Base-by-base conservation (phyloP, 768 basidiomycete species). In the Exidia glandulosa region DNA sequence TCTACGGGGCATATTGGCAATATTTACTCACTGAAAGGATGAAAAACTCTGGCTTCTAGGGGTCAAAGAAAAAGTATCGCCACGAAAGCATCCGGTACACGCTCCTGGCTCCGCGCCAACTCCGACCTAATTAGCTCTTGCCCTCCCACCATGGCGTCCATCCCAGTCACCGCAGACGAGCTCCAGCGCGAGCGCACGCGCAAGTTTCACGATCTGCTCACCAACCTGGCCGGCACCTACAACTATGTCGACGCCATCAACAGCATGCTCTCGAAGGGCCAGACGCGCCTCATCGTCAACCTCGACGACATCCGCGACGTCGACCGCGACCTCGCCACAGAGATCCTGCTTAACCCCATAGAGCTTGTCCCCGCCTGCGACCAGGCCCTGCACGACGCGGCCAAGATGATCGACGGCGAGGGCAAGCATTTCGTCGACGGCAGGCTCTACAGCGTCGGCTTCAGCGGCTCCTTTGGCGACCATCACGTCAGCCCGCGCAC, bases 401-500 rank as follows among this genome's bases (percentile, higher is more conserved):
- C 94, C 57, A 76, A 87, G 66, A 83, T 82, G 65, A 48, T 64
- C 3, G 84, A 87, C 66, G 89, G 93, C 67, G 73, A 79, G 16
- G 81, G 87, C 52, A 94, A 94, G 74, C 86, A 94, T 73, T 83
- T 87, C 52, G 83, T 91, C 60, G 78, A 83, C 33, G 85, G 82
- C 61, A 94, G 88, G 70, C 82, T 78, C 64, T 97, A 85, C 74
- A 86, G 87, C 65, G 79, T 97, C 60, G 96, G 94, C 27, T 85
- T 97, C 71, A 87, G 89, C 66, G 96, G 96, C 57, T 94, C 91
- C 6, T 99, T 99, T 72, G 96, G 96, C 50, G 95, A 97, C 73
- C 91, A 98, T 72, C 94, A 97, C 72, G 89, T 94, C 71, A 97
- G 88, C 72, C 96, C 96, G 54, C 81, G 96, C 7, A 93, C 93